Conservation (phyloP, 2,329 filamentous ascomycete species). For the Penicillium concentricum region DNA sequence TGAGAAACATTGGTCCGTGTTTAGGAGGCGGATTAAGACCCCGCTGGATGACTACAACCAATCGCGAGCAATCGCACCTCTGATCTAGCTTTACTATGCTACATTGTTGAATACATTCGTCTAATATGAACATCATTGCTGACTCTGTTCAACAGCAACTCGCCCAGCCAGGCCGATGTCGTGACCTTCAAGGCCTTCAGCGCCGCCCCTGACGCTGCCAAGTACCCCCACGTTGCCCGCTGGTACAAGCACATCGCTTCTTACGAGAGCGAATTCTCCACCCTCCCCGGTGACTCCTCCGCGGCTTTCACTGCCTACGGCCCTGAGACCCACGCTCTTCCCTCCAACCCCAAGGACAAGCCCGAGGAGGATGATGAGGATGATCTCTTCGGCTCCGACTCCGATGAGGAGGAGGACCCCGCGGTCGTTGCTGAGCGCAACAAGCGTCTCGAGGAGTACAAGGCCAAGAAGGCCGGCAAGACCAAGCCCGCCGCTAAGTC, state of each 20-base stretch:
- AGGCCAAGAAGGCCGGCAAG: constrained; percentile 95
- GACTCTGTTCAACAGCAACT: constrained; percentile 48
- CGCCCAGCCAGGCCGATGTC: constrained; percentile 91
- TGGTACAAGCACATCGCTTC: constrained; percentile 99
- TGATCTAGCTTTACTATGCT: constrained; percentile 49
- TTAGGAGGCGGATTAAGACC: constrained; percentile 92
- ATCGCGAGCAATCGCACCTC: constrained; percentile 74
- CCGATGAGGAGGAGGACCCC: constrained; percentile 90
- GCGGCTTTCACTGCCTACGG: constrained; percentile 89
- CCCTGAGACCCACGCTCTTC: constrained; percentile 73
- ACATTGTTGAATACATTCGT: constrained; percentile 1
- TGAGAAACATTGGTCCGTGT: constrained; percentile 94
- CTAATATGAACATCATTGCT: constrained; percentile 10
- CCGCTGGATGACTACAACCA: constrained; percentile 75
- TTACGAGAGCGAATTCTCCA: constrained; percentile 88
- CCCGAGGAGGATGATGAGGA: constrained; percentile 78
- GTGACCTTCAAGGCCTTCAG: constrained; percentile 88
- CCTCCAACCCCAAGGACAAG: constrained; percentile 83
- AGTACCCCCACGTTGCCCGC: constrained; percentile 90
- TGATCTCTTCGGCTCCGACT: constrained; percentile 89
- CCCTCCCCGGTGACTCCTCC: constrained; percentile 84
- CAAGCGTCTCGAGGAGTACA: constrained; percentile 89
- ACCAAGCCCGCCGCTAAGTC: constrained; percentile 92
- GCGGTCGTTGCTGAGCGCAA: constrained; percentile 82
- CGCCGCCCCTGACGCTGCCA: constrained; percentile 70